Conservation (phyloP, 1,139 yeast genomes). For the Pichia sp. region DNA sequence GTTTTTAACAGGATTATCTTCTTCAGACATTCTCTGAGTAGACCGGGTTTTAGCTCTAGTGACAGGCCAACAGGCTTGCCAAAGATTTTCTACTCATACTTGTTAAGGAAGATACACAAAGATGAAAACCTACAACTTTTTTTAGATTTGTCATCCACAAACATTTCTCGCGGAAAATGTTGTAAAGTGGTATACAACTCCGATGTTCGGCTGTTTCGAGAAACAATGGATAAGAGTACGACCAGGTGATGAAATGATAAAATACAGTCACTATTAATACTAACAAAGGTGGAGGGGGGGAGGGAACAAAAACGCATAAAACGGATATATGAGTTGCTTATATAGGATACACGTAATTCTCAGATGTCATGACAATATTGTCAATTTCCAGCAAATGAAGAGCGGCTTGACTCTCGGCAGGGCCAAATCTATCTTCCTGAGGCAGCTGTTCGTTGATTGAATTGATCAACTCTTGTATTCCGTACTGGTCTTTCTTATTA, state of each 20-base stretch:
- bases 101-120: background rate
- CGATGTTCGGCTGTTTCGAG: background rate
- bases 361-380: conserved; percentile 57
- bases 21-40: conserved; percentile 7
- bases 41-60: too few relatives aligned
- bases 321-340: conserved; percentile 20
- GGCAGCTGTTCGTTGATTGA: conserved; percentile 38
- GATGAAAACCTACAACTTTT: background rate
- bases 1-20: background rate
- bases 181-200: conserved; percentile 1
- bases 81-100: too few relatives aligned
- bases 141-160: conserved; percentile 4
- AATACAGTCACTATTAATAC: conserved; percentile 10
- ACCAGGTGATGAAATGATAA: background rate
- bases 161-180: background rate
- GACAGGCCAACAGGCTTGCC: too few relatives aligned
- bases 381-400: conserved; percentile 48
- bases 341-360: conserved; percentile 60
- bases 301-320: conserved; percentile 1
- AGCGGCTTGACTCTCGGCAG: conserved; percentile 52
- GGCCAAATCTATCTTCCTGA: conserved; percentile 57
- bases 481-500: conserved; percentile 23
- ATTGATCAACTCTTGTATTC: conserved; percentile 21
- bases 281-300: background rate
- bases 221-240: background rate